A percentile compares a stretch with the other conserved stretches of the same genome.
These are phyloP conservation scores for Pelargonium cotyledonis DNA, from an alignment of 441 rosid genomes.

Conservation along the genomic window DNA sequence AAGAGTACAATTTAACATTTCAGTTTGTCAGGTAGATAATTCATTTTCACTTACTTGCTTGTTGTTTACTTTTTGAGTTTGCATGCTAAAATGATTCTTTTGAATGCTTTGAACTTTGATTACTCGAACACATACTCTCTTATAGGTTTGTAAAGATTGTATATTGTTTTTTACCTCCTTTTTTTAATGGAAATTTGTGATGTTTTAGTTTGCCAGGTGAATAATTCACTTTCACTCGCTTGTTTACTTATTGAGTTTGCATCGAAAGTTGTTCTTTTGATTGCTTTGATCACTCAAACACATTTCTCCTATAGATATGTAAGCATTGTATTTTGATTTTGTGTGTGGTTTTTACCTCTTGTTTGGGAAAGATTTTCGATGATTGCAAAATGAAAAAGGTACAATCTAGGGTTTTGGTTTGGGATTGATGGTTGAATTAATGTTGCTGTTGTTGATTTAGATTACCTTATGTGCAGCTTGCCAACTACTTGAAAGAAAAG, in stretches of 20 bases:
- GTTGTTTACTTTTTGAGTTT: no score
- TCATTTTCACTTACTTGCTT: background rate
- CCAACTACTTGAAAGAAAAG: constrained; percentile 74
- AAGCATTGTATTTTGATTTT: background rate
- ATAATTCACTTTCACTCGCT: background rate
- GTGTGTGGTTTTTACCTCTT: background rate
- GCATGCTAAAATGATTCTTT: no score
- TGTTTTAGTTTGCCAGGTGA: constrained; percentile 74
- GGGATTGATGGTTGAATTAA: no score
- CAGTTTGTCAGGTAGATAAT: constrained; percentile 76
- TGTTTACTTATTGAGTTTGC: background rate
- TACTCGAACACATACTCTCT: no score
- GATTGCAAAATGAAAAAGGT: background rate
- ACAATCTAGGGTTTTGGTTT: background rate
- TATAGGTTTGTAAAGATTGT: no score
- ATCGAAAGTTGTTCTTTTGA: background rate
- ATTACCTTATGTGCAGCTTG: constrained; percentile 45
- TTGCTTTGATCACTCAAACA: background rate
- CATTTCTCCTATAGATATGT: no score
- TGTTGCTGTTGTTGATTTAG: background rate
- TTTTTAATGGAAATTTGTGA: no score
- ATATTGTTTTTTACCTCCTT: no score
- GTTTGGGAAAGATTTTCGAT: background rate
- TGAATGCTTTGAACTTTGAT: no score
- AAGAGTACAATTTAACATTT: background rate